Conservation (phyloP, 2,329 filamentous ascomycete species). For the Lecanicillium sp. region DNA sequence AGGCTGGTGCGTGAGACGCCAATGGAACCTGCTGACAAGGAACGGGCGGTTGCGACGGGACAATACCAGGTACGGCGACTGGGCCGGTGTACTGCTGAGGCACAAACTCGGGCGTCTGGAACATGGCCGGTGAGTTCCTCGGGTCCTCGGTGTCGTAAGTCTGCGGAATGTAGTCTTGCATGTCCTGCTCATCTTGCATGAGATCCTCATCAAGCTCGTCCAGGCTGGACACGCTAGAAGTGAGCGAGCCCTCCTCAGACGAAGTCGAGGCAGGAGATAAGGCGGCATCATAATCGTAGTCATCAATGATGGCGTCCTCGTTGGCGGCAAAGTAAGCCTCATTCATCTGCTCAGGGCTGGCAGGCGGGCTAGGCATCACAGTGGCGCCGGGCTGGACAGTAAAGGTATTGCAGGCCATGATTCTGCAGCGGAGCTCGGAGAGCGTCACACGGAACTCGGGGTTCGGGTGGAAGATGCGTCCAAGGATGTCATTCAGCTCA, state of each 20-base stretch:
- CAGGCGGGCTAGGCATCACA: slow-evolving; percentile 28
- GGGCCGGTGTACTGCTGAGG: slow-evolving; percentile 36
- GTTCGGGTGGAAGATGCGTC: slow-evolving; percentile 79
- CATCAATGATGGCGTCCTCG: slow-evolving; percentile 36
- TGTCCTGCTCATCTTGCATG: slow-evolving; percentile 32
- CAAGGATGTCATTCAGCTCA: slow-evolving; percentile 81
- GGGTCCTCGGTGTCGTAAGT: slow-evolving; percentile 40
- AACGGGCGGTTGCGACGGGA: slow-evolving; percentile 17
- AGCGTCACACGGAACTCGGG: slow-evolving; percentile 77
- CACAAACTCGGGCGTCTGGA: slow-evolving; percentile 36
- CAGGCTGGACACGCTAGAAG: slow-evolving; percentile 44
- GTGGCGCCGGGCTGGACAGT: slow-evolving; percentile 38
- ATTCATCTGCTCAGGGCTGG: slow-evolving; percentile 31
- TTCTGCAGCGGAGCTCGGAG: slow-evolving; percentile 66
- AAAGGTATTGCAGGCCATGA: slow-evolving; percentile 68
- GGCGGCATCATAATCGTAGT: slow-evolving; percentile 33
- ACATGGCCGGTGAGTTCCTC: slow-evolving; percentile 26
- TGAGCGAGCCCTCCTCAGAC: slow-evolving; percentile 48
- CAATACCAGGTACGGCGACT: slow-evolving; percentile 16
- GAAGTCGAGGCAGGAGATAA: slow-evolving; percentile 41
- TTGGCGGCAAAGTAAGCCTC: slow-evolving; percentile 37
- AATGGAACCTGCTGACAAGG: slow-evolving; percentile 21
- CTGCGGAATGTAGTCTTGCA: slow-evolving; percentile 32
- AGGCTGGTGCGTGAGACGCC: slow-evolving; percentile 25
- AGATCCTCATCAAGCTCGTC: slow-evolving; percentile 43